Evolutionary conservation across 2,329 filamentous ascomycete genomes (phyloP).

Genomic region (Xylaria arbuscula): DNA sequence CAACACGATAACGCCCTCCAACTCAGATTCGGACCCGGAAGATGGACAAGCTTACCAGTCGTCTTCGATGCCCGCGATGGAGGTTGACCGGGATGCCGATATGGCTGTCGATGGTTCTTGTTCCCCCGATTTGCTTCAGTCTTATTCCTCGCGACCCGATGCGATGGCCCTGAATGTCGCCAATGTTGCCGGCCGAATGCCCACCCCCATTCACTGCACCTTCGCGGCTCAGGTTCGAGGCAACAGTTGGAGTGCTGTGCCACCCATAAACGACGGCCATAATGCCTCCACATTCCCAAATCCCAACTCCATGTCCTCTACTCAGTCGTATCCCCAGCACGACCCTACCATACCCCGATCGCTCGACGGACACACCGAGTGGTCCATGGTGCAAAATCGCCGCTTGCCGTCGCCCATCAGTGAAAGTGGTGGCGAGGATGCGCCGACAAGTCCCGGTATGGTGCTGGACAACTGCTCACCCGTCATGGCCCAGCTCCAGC

Average conservation of each 20-base stretch:
- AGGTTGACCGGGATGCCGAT: constrained; percentile 60
- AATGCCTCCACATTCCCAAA: constrained; percentile 45
- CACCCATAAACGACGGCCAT: constrained; percentile 46
- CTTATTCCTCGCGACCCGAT: constrained; percentile 50
- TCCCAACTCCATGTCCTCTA: constrained; percentile 33
- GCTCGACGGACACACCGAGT: constrained; percentile 59
- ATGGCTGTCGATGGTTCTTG: constrained; percentile 59
- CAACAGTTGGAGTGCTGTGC: constrained; percentile 58
- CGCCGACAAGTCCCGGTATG: constrained; percentile 54
- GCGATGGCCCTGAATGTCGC: constrained; percentile 50
- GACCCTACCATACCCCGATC: constrained; percentile 62
- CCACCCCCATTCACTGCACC: constrained; percentile 69
- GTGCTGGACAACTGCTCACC: constrained; percentile 51
- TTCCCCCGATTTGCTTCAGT: constrained; percentile 44
- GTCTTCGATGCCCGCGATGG: constrained; percentile 44
- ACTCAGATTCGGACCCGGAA: constrained; percentile 56
- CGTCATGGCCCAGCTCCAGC: constrained; percentile 50
- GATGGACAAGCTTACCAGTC: constrained; percentile 48
- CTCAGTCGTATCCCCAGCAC: constrained; percentile 51
- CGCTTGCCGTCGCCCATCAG: constrained; percentile 70
- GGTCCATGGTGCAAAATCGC: constrained; percentile 64
- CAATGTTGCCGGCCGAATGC: constrained; percentile 61
- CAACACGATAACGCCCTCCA: constrained; percentile 54
- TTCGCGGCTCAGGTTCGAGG: constrained; percentile 67
- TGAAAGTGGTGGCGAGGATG: constrained; percentile 62